Percentiles rank a stretch among this genome's conserved stretches.
phyloP scores from a whole-genome alignment of 164 flowering plant genomes.

The Umbilicus rupestris region DNA sequence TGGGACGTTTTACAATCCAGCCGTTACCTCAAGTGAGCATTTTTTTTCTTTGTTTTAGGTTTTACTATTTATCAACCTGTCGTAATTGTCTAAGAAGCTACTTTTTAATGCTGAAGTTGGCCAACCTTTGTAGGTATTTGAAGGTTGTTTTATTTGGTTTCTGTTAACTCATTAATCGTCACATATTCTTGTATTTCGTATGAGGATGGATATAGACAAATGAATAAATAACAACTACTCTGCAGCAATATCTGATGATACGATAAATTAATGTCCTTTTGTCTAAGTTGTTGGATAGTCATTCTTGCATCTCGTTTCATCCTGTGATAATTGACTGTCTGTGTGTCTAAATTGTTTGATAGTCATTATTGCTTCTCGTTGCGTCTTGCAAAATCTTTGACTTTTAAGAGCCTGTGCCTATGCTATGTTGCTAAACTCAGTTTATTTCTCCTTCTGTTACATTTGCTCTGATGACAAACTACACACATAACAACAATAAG shows the following conservation, averaged over 20 bases:
- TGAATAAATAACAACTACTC: neutral
- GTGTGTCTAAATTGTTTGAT: neutral
- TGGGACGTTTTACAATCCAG: slow-evolving; percentile 63
- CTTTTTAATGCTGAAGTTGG: neutral
- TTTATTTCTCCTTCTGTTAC: neutral
- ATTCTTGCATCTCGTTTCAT: neutral
- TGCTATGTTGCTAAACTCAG: too few species aligned
- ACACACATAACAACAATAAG: neutral
- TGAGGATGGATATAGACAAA: neutral
- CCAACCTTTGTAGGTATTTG: neutral
- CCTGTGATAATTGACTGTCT: neutral
- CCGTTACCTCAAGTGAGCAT: slow-evolving; percentile 64
- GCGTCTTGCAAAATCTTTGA: neutral
- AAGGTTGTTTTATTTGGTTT: neutral
- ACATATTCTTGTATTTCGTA: neutral
- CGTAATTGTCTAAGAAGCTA: neutral
- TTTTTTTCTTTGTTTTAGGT: neutral
- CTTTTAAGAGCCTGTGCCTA: too few species aligned
- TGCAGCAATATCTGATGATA: neutral
- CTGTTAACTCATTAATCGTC: neutral
- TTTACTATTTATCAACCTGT: neutral
- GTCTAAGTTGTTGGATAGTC: neutral
- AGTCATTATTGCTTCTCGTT: neutral
- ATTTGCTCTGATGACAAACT: neutral
- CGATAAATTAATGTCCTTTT: neutral